Conservation (phyloP, 1,139 yeast species). For the Pichia sp. region DNA sequence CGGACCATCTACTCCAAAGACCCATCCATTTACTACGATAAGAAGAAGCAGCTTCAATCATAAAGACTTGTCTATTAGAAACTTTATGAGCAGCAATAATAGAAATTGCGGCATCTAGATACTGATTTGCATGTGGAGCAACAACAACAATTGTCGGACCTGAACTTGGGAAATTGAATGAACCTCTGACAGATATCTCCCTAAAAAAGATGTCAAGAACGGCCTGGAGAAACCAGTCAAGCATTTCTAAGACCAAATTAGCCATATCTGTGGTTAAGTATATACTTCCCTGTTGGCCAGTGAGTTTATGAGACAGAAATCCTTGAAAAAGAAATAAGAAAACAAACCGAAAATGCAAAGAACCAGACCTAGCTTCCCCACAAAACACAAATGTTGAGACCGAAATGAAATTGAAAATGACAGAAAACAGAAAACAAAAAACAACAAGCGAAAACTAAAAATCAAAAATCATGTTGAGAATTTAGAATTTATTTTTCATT, state of each 20-base stretch:
- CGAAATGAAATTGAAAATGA: background rate
- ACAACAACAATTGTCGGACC: slow-evolving; percentile 71
- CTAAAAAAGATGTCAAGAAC: slow-evolving; percentile 49
- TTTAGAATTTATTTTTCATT: background rate
- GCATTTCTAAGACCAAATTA: slow-evolving; percentile 22
- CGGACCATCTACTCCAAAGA: slow-evolving; percentile 47
- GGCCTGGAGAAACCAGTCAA: slow-evolving; percentile 32
- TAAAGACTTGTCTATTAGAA: slow-evolving; percentile 40
- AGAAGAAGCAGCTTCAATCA: slow-evolving; percentile 61
- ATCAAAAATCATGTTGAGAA: background rate
- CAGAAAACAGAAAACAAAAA: background rate
- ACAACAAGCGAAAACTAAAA: no score
- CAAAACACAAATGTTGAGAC: background rate
- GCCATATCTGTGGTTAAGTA: slow-evolving; percentile 2
- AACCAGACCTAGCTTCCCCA: background rate
- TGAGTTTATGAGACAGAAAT: background rate
- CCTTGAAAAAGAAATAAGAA: no score
- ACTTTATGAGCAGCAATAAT: slow-evolving; percentile 44
- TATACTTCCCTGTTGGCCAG: background rate
- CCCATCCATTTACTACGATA: slow-evolving; percentile 50
- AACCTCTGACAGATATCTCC: slow-evolving; percentile 64
- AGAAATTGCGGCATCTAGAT: slow-evolving; percentile 63
- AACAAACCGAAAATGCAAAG: background rate
- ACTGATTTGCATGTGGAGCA: slow-evolving; percentile 81
- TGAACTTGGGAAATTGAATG: slow-evolving; percentile 54